Conservation (phyloP, 106 monocot species). For the Platanthera guangdongensis region DNA sequence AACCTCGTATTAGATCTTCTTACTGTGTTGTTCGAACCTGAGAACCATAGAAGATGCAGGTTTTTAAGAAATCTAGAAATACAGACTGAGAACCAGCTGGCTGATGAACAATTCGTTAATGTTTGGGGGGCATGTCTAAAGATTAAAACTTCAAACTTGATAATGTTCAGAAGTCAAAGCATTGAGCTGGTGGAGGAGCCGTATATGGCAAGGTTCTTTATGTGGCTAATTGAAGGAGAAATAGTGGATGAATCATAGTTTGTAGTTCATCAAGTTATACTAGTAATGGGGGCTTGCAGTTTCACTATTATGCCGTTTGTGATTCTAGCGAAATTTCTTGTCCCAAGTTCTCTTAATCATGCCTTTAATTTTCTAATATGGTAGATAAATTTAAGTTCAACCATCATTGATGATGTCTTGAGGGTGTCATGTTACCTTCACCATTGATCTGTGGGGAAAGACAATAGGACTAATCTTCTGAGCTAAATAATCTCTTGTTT, state of each 20-base stretch:
- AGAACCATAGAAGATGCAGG: neutral
- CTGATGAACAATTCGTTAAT: neutral
- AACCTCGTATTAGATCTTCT: neutral
- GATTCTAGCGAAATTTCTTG: neutral
- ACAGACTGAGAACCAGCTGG: neutral
- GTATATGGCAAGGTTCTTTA: neutral
- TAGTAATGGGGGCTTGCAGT: neutral
- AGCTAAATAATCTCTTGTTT: neutral
- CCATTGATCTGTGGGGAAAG: neutral
- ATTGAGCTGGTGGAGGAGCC: neutral
- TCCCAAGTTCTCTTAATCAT: neutral
- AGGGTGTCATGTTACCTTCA: neutral
- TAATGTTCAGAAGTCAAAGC: neutral
- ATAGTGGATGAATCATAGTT: neutral
- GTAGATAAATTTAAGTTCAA: neutral
- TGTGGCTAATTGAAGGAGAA: neutral
- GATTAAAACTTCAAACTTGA: no score
- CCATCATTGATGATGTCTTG: neutral
- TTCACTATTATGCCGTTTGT: neutral
- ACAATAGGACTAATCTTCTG: neutral
- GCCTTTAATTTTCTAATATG: neutral
- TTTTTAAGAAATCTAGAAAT: neutral
- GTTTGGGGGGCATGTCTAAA: no score
- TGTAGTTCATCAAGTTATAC: neutral
- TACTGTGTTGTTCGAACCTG: neutral